Percentiles rank a stretch among this genome's conserved stretches.
phyloP scores from a whole-genome alignment of 768 basidiomycete species.

The Kwoniella bestiolae region DNA sequence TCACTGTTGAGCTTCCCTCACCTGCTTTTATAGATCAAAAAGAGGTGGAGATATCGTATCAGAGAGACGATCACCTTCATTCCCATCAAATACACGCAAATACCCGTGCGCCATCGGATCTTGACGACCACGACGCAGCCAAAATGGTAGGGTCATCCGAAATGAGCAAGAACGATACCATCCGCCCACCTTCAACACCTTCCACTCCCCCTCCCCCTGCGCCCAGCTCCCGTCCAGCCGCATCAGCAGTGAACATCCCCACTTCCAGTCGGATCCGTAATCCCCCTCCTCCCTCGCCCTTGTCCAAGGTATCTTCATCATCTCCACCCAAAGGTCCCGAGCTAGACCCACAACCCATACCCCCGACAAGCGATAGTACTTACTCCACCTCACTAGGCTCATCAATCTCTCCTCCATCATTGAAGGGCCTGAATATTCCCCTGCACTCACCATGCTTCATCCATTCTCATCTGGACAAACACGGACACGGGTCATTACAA shows the following conservation, averaged over 20 bases:
- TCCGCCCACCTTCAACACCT: too few relatives aligned
- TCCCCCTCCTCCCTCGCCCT: constrained; percentile 46
- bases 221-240: constrained; percentile 6
- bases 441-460: constrained; percentile 81
- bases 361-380: constrained; percentile 1
- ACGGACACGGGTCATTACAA: constrained; percentile 72
- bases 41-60: not conserved
- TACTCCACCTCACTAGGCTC: not conserved
- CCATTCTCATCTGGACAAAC: constrained; percentile 86
- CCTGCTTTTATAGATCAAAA: not conserved
- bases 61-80: too few relatives aligned
- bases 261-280: constrained; percentile 22
- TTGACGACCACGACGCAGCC: not conserved
- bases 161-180: constrained; percentile 25
- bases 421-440: constrained; percentile 6
- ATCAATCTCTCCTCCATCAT: not conserved
- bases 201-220: constrained; percentile 10
- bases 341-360: not conserved
- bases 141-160: constrained; percentile 22
- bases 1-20: not conserved
- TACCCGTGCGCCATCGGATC: too few relatives aligned
- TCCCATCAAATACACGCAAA: too few relatives aligned
- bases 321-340: constrained; percentile 4
- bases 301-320: constrained; percentile 34
- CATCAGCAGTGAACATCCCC: constrained; percentile 10